Conservation (phyloP, 331 rosid genomes). For the Pyracantha coccinea region DNA sequence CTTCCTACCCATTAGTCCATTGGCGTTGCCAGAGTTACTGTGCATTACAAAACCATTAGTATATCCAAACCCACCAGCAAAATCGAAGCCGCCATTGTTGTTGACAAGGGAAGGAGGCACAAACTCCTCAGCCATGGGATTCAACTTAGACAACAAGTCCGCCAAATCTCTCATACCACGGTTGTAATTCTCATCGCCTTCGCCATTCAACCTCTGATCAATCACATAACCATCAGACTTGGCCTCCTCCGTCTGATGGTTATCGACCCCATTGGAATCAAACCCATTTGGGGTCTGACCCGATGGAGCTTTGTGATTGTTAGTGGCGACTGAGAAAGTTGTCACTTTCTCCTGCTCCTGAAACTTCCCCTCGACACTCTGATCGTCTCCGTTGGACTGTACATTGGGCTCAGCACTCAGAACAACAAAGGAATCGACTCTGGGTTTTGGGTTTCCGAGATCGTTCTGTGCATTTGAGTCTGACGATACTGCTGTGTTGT, state of each 20-base stretch:
- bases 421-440: constrained; percentile 30
- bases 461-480: constrained; percentile 37
- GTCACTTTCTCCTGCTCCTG: constrained; percentile 33
- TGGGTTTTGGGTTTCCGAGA: constrained; percentile 59
- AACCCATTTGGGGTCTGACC: constrained; percentile 66
- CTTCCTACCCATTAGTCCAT: constrained; percentile 55
- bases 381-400: constrained; percentile 48
- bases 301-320: constrained; percentile 45
- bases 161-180: constrained; percentile 93
- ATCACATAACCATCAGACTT: constrained; percentile 42
- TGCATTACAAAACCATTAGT: constrained; percentile 45
- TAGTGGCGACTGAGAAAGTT: constrained; percentile 32
- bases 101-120: constrained; percentile 76
- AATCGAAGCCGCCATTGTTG: constrained; percentile 40
- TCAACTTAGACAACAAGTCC: constrained; percentile 78
- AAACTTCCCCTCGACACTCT: constrained; percentile 32
- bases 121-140: constrained; percentile 98
- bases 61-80: constrained; percentile 59
- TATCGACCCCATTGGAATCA: constrained; percentile 45
- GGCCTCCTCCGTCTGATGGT: constrained; percentile 37
- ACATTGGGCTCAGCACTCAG: constrained; percentile 29
- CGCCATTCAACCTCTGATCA: constrained; percentile 32
- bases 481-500: constrained; percentile 45
- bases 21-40: constrained; percentile 38
- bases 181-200: constrained; percentile 51